Evolutionary conservation across 2,329 filamentous ascomycete species (phyloP), one percentile per base, ranked within the genome.

Genomic region (Botrytis pseudocinerea): DNA sequence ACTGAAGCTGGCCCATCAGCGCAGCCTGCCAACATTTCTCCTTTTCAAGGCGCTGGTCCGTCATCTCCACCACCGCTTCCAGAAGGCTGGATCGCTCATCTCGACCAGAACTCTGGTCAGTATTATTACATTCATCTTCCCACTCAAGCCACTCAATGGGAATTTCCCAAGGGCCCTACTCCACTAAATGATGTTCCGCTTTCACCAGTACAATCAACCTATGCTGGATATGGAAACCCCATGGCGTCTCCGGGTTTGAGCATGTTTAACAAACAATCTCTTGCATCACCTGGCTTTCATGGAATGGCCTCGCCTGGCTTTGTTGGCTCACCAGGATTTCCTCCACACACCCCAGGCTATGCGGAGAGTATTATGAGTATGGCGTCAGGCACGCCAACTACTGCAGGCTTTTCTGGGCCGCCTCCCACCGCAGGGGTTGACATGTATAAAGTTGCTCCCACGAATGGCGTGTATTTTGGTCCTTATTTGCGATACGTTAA

Each of bases 51-150:
- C 71, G 83, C 89, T 38, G 88, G 91, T 1, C 93, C 93, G 44
- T 89, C 92, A 40, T 97, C 94, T 25, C 96, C 96, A 46, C 96
- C 96, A 35, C 96, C 95, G 3, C 87, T 99, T 25, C 96, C 96
- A 9, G 96, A 99, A 83, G 96, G 96, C 48, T 99, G 96, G 96
- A 98, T 99, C 79, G 94, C 96, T 32, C 96, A 98, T 82, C 87
- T 98, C 7, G 96, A 99, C 81, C 93, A 94, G 77, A 97, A 93
- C 80, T 98, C 95, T 2, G 96, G 96, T 1, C 95, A 98, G 80
- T 99, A 98, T 83, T 99, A 99, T 82, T 99, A 99, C 80, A 99
- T 99, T 74, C 96, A 99, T 82, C 87, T 99, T 44, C 93, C 95
- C 1, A 95, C 93, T 0, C 96, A 98, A 81, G 94, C 95, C 4